Evolutionary conservation across 2,329 filamentous ascomycete species (phyloP).

Genomic region (Teratosphaeria viscida): DNA sequence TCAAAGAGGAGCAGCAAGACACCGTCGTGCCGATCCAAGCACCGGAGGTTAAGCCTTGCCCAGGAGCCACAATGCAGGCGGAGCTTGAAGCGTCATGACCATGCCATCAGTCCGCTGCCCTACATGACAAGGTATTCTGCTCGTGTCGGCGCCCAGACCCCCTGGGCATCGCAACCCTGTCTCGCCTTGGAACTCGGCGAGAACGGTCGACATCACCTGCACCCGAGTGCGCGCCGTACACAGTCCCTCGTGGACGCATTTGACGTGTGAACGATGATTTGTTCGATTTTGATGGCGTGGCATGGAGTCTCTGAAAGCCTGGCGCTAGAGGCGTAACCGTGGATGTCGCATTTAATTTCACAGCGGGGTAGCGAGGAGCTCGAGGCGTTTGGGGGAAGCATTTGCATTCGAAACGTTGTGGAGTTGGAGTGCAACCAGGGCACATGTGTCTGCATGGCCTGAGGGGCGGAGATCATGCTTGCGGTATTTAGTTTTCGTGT

Average conservation of each 20-base stretch:
- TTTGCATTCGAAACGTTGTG: neutral
- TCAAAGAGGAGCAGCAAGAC: constrained; percentile 14
- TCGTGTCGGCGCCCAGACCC: neutral
- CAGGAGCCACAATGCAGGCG: neutral
- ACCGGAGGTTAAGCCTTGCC: neutral
- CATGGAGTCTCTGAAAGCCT: constrained; percentile 11
- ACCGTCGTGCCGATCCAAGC: neutral
- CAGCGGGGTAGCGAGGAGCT: constrained; percentile 1
- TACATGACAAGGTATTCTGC: neutral
- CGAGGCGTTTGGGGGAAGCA: neutral
- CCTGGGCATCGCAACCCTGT: neutral
- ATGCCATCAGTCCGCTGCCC: neutral
- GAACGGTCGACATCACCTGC: neutral
- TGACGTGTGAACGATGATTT: constrained; percentile 14
- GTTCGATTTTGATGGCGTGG: constrained; percentile 7
- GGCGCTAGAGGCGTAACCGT: constrained; percentile 14
- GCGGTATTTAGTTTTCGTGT: neutral
- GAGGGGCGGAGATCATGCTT: neutral
- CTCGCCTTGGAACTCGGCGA: neutral
- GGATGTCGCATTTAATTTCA: neutral
- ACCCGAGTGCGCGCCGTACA: neutral
- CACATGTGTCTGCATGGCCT: neutral
- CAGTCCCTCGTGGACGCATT: constrained; percentile 2
- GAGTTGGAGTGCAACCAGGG: neutral
- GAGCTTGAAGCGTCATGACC: neutral